Conservation (phyloP, 805 yeast genomes). For the Ogataea zsoltii region DNA sequence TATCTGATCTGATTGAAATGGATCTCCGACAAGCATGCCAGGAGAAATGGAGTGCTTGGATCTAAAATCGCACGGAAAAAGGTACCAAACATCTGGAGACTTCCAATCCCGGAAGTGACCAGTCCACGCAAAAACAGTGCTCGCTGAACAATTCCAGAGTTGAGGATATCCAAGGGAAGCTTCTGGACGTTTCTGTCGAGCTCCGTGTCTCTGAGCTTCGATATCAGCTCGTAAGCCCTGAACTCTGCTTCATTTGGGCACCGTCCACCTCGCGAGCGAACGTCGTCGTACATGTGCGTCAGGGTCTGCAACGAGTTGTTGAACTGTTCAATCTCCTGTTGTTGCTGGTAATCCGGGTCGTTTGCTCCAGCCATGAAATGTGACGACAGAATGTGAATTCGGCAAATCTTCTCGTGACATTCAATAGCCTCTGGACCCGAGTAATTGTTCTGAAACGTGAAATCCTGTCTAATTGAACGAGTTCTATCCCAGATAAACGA, state of each 20-base stretch:
- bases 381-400: slow-evolving; percentile 79
- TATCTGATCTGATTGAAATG: slow-evolving; percentile 79
- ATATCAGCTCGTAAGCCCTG: slow-evolving; percentile 79
- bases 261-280: slow-evolving; percentile 63
- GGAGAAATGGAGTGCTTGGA: slow-evolving; percentile 58
- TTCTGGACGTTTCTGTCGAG: slow-evolving; percentile 72
- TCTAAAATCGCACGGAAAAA: slow-evolving; percentile 61
- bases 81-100: slow-evolving; percentile 57
- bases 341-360: slow-evolving; percentile 76
- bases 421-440: slow-evolving; percentile 92
- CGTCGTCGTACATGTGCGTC: slow-evolving; percentile 82
- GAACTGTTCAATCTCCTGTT: slow-evolving; percentile 93
- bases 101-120: slow-evolving; percentile 64
- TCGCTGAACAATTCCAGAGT: slow-evolving; percentile 59
- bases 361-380: slow-evolving; percentile 81
- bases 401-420: slow-evolving; percentile 87
- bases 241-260: slow-evolving; percentile 92
- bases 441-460: slow-evolving; percentile 92
- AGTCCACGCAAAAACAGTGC: slow-evolving; percentile 72
- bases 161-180: slow-evolving; percentile 58
- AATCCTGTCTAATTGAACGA: slow-evolving; percentile 93
- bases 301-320: slow-evolving; percentile 88
- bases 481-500: slow-evolving; percentile 97
- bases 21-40: slow-evolving; percentile 75
- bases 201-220: slow-evolving; percentile 83